These are phyloP conservation scores for Incumbomyces lentus DNA, from an alignment of 2,329 filamentous ascomycete species.

Conservation along the genomic window DNA sequence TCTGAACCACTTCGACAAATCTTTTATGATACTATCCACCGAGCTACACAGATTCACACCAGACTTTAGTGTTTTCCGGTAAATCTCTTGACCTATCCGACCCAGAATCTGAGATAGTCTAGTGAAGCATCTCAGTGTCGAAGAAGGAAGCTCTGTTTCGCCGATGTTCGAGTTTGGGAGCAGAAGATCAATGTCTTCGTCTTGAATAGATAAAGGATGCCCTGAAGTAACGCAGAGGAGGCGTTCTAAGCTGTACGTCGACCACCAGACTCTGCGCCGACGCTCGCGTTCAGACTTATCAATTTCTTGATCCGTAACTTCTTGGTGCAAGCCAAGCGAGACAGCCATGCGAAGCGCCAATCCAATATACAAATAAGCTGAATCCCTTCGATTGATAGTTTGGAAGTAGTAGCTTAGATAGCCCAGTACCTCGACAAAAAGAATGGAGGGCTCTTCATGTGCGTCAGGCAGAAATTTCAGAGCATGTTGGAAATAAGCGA, in stretches of 20 bases:
- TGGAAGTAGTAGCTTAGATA: slow-evolving; percentile 48
- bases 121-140: slow-evolving; percentile 42
- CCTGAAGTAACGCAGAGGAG: slow-evolving; percentile 44
- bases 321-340: slow-evolving; percentile 44
- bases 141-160: slow-evolving; percentile 11
- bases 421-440: slow-evolving; percentile 45
- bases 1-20: slow-evolving; percentile 40
- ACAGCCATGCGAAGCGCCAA: slow-evolving; percentile 47
- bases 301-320: slow-evolving; percentile 31
- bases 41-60: slow-evolving; percentile 39
- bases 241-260: slow-evolving; percentile 43
- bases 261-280: slow-evolving; percentile 46
- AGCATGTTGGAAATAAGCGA: slow-evolving; percentile 41
- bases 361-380: slow-evolving; percentile 44
- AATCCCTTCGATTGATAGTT: slow-evolving; percentile 44
- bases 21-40: slow-evolving; percentile 40
- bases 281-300: slow-evolving; percentile 37
- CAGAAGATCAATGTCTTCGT: slow-evolving; percentile 41
- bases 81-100: slow-evolving; percentile 40
- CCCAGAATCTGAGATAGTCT: slow-evolving; percentile 43
- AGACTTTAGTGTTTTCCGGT: slow-evolving; percentile 37
- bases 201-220: slow-evolving; percentile 44
- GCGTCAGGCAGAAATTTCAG: slow-evolving; percentile 45
- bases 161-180: slow-evolving; percentile 24
- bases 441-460: slow-evolving; percentile 43